These are phyloP conservation scores for Fraxinus ornus DNA, from an alignment of 305 asterid genomes.

Conservation along the genomic window DNA sequence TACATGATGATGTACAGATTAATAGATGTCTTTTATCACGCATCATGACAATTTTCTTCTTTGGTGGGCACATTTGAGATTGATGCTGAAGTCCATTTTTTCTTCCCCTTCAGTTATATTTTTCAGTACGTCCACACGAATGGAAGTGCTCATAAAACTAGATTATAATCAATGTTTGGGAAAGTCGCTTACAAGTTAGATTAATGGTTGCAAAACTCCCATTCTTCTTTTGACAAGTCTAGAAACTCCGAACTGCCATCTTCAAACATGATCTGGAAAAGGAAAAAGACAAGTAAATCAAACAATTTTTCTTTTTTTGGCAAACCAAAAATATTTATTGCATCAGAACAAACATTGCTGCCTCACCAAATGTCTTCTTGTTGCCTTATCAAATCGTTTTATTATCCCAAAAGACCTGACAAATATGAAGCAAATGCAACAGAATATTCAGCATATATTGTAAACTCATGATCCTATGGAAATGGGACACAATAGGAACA, in stretches of 20 bases:
- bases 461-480: constrained; percentile 3
- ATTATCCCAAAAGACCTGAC: constrained; percentile 78
- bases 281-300: constrained; percentile 10
- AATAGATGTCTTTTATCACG: neutral
- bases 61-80: neutral
- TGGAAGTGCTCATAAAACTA: neutral
- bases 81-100: neutral
- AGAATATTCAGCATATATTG: constrained; percentile 19
- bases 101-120: neutral
- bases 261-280: constrained; percentile 77
- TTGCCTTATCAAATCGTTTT: constrained; percentile 53
- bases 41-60: neutral
- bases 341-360: constrained; percentile 15
- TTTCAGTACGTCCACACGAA: neutral
- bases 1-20: neutral
- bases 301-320: neutral
- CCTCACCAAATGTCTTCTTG: constrained; percentile 84
- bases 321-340: neutral
- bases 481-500: neutral
- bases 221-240: constrained; percentile 78
- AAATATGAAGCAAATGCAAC: constrained; percentile 13
- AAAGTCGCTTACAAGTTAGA: constrained; percentile 41
- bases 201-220: constrained; percentile 66
- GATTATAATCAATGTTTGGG: neutral
- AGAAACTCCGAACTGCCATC: constrained; percentile 65